Evolutionary conservation across 176 grass and related monocot genomes (phyloP).

Genomic region (Paspalum notatum): DNA sequence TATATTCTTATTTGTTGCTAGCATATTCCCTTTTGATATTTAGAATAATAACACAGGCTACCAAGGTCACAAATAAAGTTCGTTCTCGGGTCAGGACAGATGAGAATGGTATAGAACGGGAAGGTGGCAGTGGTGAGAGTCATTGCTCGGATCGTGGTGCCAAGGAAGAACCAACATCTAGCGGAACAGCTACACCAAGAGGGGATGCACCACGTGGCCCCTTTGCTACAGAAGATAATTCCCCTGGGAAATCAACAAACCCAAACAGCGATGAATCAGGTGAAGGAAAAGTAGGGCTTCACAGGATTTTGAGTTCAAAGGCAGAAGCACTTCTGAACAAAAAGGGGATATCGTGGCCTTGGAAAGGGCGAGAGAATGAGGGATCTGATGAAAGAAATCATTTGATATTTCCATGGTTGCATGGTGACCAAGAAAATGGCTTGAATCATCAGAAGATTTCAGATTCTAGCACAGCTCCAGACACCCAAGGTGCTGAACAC

Average conservation of each 20-base stretch:
- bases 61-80: conserved; percentile 97
- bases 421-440: conserved; percentile 71
- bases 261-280: conserved; percentile 59
- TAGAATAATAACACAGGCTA: conserved; percentile 84
- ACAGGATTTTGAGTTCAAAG: conserved; percentile 90
- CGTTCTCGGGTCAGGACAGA: conserved; percentile 69
- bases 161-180: conserved; percentile 68
- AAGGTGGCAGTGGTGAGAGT: conserved; percentile 57
- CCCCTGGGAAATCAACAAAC: conserved; percentile 58
- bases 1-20: conserved; percentile 47
- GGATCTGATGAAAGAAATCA: conserved; percentile 59
- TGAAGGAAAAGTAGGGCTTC: conserved; percentile 71
- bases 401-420: conserved; percentile 65
- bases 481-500: conserved; percentile 52
- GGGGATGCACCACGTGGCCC: conserved; percentile 49
- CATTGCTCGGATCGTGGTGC: conserved; percentile 61
- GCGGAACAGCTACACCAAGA: conserved; percentile 70
- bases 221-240: conserved; percentile 47
- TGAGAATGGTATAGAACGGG: conserved; percentile 63
- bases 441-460: conserved; percentile 53
- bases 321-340: conserved; percentile 86
- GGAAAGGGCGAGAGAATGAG: conserved; percentile 84
- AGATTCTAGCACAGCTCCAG: conserved; percentile 53
- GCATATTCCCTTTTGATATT: conserved; percentile 64
- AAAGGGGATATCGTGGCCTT: conserved; percentile 88